Evolutionary conservation across 768 basidiomycete species (phyloP).

Genomic region (Lentinula sp.): DNA sequence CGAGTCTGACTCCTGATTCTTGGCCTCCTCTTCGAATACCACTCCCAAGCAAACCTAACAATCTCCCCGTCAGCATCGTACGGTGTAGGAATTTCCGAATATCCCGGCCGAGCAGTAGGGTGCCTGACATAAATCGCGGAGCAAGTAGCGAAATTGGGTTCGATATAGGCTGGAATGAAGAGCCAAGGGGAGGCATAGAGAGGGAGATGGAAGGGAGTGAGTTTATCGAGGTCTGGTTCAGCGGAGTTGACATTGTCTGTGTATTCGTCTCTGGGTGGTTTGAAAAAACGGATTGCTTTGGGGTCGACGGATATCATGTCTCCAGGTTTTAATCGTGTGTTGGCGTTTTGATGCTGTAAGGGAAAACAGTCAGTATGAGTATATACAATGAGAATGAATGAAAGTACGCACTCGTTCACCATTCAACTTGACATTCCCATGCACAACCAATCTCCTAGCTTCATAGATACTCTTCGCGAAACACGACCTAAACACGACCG

Average conservation of each 20-base stretch:
- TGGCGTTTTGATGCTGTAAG: conserved; percentile 71
- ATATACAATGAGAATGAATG: background rate
- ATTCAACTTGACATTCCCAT: conserved; percentile 84
- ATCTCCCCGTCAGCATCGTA: conserved; percentile 95
- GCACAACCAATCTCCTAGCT: conserved; percentile 79
- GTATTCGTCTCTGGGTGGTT: conserved; percentile 25
- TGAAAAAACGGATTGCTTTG: conserved; percentile 67
- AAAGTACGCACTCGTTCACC: conserved; percentile 68
- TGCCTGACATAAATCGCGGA: conserved; percentile 91
- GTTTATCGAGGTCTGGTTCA: background rate
- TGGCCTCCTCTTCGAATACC: conserved; percentile 73
- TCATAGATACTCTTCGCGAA: conserved; percentile 87
- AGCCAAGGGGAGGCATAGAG: conserved; percentile 84
- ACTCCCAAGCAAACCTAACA: conserved; percentile 92
- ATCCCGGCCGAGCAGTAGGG: conserved; percentile 93
- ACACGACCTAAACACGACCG: conserved; percentile 85
- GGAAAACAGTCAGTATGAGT: background rate
- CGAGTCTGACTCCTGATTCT: conserved; percentile 60
- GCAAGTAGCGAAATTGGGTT: conserved; percentile 82
- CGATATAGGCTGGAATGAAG: conserved; percentile 90
- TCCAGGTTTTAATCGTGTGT: conserved; percentile 85
- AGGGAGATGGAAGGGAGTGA: conserved; percentile 80
- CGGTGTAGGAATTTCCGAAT: conserved; percentile 93
- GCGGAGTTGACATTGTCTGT: conserved; percentile 18
- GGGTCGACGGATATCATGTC: conserved; percentile 93